These are phyloP conservation scores for Arthrobotrys conoides DNA, from an alignment of 2,329 filamentous ascomycete species.

Conservation along the genomic window DNA sequence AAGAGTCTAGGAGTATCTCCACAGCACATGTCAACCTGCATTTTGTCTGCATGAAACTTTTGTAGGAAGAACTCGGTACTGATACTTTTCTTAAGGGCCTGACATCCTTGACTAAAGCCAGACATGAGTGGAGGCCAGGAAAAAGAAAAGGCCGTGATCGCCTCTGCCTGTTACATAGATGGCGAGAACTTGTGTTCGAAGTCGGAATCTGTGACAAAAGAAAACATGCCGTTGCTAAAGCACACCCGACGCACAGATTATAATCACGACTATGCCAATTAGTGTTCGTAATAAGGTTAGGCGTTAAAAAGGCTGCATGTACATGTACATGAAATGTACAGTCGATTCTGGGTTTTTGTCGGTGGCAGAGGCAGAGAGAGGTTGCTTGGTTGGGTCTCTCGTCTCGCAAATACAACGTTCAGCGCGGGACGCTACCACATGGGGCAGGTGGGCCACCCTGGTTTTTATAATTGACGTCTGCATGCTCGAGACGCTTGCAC, in stretches of 20 bases:
- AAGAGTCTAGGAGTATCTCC: conserved; percentile 18
- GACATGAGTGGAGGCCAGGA: conserved; percentile 13
- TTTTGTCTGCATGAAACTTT: conserved; percentile 20
- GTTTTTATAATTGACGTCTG: conserved; percentile 59
- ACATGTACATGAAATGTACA: conserved; percentile 54
- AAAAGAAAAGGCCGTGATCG: conserved; percentile 28
- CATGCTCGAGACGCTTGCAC: conserved; percentile 58
- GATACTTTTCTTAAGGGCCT: conserved; percentile 36
- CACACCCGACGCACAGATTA: conserved; percentile 56
- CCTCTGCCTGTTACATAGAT: conserved; percentile 19
- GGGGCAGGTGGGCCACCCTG: conserved; percentile 57
- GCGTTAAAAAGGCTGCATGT: conserved; percentile 31
- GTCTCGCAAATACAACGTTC: conserved; percentile 57
- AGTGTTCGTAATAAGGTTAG: conserved; percentile 57
- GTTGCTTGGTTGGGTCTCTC: conserved; percentile 29
- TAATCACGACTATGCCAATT: conserved; percentile 24
- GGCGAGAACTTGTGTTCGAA: conserved; percentile 5
- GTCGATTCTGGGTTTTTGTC: conserved; percentile 58
- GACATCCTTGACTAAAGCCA: conserved; percentile 37
- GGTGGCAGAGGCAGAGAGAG: conserved; percentile 28
- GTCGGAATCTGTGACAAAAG: conserved; percentile 52
- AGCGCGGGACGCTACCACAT: conserved; percentile 56
- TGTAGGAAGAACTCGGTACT: conserved; percentile 41
- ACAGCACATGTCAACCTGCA: conserved; percentile 52
- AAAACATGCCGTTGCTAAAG: conserved; percentile 30